Percentiles rank a stretch among this genome's conserved stretches.
Conservation (phyloP, 1,284 basidiomycete genomes). For the Cryptococcus sp. region DNA sequence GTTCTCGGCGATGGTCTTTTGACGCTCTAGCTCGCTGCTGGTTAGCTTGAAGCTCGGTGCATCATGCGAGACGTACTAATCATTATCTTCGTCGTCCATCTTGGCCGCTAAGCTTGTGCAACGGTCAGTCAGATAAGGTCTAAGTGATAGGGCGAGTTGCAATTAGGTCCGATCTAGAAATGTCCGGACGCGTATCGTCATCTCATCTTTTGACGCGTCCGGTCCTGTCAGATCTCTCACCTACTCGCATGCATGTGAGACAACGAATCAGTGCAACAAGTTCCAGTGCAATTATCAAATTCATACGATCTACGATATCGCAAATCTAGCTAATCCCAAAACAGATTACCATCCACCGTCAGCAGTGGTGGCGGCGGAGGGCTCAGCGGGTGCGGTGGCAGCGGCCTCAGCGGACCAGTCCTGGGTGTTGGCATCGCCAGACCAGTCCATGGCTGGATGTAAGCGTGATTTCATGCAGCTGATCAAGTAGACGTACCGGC, state of each 20-base stretch:
- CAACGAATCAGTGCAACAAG: no score
- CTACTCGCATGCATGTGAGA: no score
- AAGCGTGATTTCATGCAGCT: slow-evolving; percentile 3
- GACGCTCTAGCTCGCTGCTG: slow-evolving; percentile 45
- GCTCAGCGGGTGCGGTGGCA: slow-evolving; percentile 31
- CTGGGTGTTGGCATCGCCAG: slow-evolving; percentile 60
- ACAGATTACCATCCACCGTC: slow-evolving; percentile 31
- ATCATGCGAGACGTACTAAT: slow-evolving; percentile 22
- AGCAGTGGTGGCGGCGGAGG: slow-evolving; percentile 20
- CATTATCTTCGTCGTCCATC: slow-evolving; percentile 37
- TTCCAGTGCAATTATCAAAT: no score
- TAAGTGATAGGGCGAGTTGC: no score
- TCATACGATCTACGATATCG: neutral
- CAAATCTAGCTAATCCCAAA: neutral
- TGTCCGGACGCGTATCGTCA: no score
- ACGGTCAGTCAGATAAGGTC: no score
- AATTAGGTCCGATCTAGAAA: no score
- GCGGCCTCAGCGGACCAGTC: slow-evolving; percentile 36
- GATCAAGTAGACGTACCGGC: slow-evolving; percentile 57
- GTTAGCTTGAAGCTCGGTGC: neutral
- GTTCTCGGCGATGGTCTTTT: slow-evolving; percentile 48
- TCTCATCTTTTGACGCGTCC: no score
- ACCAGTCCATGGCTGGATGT: slow-evolving; percentile 67
- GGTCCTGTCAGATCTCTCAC: no score
- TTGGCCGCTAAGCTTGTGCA: neutral